These are phyloP conservation scores for Fragosphaeria purpurea DNA, from an alignment of 2,329 filamentous ascomycete genomes.

Conservation along the genomic window DNA sequence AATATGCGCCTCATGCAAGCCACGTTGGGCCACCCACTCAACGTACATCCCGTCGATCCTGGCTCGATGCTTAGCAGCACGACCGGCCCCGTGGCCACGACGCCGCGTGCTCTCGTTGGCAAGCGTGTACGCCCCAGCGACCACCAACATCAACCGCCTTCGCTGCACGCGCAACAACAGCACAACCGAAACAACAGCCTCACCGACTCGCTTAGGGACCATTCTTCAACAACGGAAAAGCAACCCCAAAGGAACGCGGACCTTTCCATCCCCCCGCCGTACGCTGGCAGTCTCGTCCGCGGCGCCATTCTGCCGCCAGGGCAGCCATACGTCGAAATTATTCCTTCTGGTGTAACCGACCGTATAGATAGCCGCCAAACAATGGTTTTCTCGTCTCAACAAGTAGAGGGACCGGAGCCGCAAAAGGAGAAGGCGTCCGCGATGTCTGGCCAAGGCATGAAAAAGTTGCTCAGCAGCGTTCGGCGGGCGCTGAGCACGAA, in stretches of 20 bases:
- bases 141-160: conserved; percentile 18
- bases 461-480: conserved; percentile 76
- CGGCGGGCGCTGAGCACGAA: conserved; percentile 66
- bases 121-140: conserved; percentile 44
- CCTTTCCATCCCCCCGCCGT: conserved; percentile 52
- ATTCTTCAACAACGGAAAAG: conserved; percentile 37
- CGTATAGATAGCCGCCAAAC: conserved; percentile 40
- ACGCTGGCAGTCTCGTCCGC: conserved; percentile 75
- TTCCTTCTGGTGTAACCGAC: conserved; percentile 37
- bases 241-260: conserved; percentile 44
- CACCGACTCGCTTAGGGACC: conserved; percentile 72
- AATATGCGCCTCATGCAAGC: conserved; percentile 29
- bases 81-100: conserved; percentile 44
- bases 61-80: conserved; percentile 37
- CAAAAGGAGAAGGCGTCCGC: conserved; percentile 41
- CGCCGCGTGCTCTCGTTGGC: conserved; percentile 46
- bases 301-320: conserved; percentile 76
- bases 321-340: conserved; percentile 66
- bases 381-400: conserved; percentile 37
- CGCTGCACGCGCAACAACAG: conserved; percentile 22
- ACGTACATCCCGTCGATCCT: conserved; percentile 47
- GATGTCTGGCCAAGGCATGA: conserved; percentile 67
- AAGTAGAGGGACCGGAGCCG: conserved; percentile 15
- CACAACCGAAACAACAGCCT: conserved; percentile 85
- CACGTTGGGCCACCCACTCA: conserved; percentile 32